Percentiles rank a stretch among this genome's conserved stretches.
These are phyloP conservation scores for Vigna unguiculata DNA, from an alignment of 306 rosid species.

Conservation along the genomic window DNA sequence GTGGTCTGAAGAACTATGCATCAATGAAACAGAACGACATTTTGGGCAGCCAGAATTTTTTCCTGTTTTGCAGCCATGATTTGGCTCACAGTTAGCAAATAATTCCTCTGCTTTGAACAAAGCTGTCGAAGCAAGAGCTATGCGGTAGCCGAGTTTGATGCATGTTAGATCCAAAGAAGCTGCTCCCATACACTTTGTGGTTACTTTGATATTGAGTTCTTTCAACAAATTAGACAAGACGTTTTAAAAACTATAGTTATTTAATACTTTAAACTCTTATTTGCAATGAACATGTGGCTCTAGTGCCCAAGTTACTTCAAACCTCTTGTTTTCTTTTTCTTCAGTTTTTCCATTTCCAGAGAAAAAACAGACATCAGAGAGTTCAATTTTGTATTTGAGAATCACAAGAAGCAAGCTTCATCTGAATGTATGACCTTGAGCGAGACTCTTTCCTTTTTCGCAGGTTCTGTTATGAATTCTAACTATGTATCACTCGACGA, in stretches of 20 bases:
- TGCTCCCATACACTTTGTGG: neutral
- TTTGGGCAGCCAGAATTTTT: slow-evolving; percentile 23
- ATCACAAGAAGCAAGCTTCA: slow-evolving; percentile 22
- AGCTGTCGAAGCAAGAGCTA: slow-evolving; percentile 21
- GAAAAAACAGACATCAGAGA: neutral
- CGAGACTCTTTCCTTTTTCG: neutral
- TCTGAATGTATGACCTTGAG: neutral
- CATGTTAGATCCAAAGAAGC: slow-evolving; percentile 32
- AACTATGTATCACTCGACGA: slow-evolving; percentile 17
- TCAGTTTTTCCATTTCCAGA: neutral
- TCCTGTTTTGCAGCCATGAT: slow-evolving; percentile 35
- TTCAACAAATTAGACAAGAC: neutral
- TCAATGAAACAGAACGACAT: neutral
- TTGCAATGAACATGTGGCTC: slow-evolving; percentile 13
- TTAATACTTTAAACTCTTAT: neutral
- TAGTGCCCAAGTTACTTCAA: neutral
- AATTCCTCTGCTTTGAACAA: slow-evolving; percentile 12
- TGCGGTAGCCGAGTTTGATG: slow-evolving; percentile 4
- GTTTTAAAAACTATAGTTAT: neutral
- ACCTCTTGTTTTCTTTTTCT: slow-evolving; percentile 30
- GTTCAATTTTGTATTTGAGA: slow-evolving; percentile 13
- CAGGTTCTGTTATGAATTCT: slow-evolving; percentile 4
- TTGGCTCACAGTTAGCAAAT: slow-evolving; percentile 15
- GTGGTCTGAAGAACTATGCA: neutral
- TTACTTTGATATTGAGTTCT: neutral